Conservation (phyloP, 176 grass and related monocot genomes). For the Triticum turgidum region DNA sequence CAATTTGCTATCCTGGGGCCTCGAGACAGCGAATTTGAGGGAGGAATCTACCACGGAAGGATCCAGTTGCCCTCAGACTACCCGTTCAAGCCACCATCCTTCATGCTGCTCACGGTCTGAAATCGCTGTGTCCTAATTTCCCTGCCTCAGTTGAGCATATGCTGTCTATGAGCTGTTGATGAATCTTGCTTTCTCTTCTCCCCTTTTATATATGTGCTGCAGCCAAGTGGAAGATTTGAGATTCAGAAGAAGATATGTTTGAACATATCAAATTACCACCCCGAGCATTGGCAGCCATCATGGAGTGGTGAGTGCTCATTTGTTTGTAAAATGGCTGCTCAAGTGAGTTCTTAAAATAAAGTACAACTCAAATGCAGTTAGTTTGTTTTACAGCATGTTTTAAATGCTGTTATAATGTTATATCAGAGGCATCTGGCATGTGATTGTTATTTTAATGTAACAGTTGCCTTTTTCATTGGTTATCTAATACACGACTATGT, state of each 20-base stretch:
- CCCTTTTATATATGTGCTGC: slow-evolving; percentile 27
- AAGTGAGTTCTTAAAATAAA: neutral
- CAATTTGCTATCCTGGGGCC: slow-evolving; percentile 95
- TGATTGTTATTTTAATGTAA: neutral
- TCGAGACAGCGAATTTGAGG: slow-evolving; percentile 90
- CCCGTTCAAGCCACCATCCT: slow-evolving; percentile 94
- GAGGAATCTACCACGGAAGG: slow-evolving; percentile 94
- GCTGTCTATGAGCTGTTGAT: slow-evolving; percentile 6
- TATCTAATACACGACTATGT: neutral
- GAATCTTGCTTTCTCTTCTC: neutral
- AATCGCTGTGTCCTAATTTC: neutral
- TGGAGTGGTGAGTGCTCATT: slow-evolving; percentile 79
- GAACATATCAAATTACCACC: slow-evolving; percentile 99
- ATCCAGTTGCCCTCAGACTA: slow-evolving; percentile 94
- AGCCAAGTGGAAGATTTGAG: slow-evolving; percentile 99
- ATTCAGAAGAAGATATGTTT: slow-evolving; percentile 97
- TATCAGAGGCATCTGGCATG: neutral
- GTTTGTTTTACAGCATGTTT: neutral
- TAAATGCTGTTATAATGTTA: neutral
- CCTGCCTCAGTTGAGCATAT: neutral
- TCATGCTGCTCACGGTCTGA: slow-evolving; percentile 86
- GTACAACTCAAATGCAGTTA: neutral
- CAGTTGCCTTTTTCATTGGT: neutral
- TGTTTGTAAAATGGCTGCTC: neutral
- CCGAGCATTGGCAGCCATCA: slow-evolving; percentile 98